Conservation (phyloP, 148 eudicot genomes). For the Silene latifolia region DNA sequence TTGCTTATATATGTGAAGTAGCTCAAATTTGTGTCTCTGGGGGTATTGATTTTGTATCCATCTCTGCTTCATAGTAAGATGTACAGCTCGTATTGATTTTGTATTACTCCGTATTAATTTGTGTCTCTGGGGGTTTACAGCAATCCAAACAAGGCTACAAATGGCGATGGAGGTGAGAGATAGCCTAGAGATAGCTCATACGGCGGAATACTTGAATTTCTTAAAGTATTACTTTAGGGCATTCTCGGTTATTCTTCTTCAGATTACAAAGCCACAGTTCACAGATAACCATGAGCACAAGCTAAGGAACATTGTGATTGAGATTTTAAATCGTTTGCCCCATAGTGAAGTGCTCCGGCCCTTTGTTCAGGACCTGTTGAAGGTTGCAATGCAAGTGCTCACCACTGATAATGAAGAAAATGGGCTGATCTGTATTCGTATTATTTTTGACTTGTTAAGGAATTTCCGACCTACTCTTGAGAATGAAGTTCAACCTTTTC, state of each 20-base stretch:
- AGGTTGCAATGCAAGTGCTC: conserved; percentile 91
- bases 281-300: conserved; percentile 82
- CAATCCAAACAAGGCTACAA: conserved; percentile 69
- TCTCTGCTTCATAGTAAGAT: not conserved
- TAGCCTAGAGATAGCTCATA: conserved; percentile 90
- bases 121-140: conserved; percentile 29
- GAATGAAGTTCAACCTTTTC: conserved; percentile 89
- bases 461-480: conserved; percentile 85
- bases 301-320: conserved; percentile 81
- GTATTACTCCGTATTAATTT: not conserved
- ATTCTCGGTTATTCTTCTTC: conserved; percentile 69
- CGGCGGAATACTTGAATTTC: conserved; percentile 97
- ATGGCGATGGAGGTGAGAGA: conserved; percentile 99
- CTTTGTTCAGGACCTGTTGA: conserved; percentile 80
- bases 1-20: not conserved
- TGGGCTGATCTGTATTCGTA: conserved; percentile 86
- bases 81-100: no score
- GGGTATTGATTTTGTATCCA: no score
- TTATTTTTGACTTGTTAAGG: conserved; percentile 85
- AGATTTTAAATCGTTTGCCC: conserved; percentile 88
- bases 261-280: conserved; percentile 87
- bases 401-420: conserved; percentile 93
- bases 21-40: not conserved
- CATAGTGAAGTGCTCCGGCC: conserved; percentile 94
- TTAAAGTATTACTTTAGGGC: conserved; percentile 82